A percentile compares a stretch with the other conserved stretches of the same genome.
Evolutionary conservation across 164 flowering plant genomes (phyloP).

Genomic region (Tetracentron sinense): DNA sequence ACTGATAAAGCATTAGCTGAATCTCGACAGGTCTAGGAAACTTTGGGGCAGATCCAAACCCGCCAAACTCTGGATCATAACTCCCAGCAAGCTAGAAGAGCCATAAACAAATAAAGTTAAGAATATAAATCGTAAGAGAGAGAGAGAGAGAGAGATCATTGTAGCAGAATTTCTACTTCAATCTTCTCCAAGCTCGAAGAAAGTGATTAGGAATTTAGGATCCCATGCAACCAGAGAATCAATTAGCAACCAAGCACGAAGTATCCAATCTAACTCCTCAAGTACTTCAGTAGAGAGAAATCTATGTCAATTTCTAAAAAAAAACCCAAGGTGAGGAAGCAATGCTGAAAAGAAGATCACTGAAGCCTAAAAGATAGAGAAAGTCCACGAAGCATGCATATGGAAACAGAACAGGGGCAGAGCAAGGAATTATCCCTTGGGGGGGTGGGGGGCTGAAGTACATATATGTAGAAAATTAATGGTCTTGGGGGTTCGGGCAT

Average conservation of each 20-base stretch:
- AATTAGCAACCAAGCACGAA: neutral
- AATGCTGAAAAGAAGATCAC: neutral
- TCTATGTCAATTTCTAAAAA: too few species aligned
- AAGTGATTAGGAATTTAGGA: too few species aligned
- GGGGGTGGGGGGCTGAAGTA: neutral
- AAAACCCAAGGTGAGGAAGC: too few species aligned
- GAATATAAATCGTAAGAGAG: neutral
- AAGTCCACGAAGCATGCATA: neutral
- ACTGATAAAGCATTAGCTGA: conserved; percentile 73
- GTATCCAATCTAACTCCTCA: neutral
- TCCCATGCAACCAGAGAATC: neutral
- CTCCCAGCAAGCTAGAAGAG: conserved; percentile 49
- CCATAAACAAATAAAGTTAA: neutral
- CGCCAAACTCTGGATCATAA: conserved; percentile 71
- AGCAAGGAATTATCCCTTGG: neutral
- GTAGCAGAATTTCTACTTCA: too few species aligned
- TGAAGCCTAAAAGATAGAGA: neutral
- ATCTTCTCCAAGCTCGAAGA: neutral
- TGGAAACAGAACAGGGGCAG: neutral
- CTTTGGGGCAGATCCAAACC: conserved; percentile 92
- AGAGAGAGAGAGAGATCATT: neutral
- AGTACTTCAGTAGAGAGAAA: too few species aligned
- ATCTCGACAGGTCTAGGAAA: conserved; percentile 95
- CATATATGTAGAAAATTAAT: too few species aligned
- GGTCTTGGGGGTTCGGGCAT: too few species aligned